Evolutionary conservation across 192 early-diverging fungal genomes (phyloP), one percentile per base, ranked within the genome.

Genomic region (Mortierella hygrophila): DNA sequence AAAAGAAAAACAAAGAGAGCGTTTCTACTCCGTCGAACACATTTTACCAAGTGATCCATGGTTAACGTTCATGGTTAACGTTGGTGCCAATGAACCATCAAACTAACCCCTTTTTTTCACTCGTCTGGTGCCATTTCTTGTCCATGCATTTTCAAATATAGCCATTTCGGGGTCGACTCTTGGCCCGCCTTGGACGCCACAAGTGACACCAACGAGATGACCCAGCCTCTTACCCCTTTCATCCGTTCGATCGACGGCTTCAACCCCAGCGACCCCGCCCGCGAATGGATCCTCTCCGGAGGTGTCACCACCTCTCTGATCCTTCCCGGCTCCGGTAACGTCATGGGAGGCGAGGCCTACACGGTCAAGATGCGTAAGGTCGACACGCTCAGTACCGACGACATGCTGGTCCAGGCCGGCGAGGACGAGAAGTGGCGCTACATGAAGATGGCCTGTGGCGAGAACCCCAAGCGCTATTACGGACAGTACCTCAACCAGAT

Each of bases 391-490:
- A 89, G 89, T 60, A 92, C 88, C 37, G 93, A 94, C 44, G 92
- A 95, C 75, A 95, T 96, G 94, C 75, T 90, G 32, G 76, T 96
- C 44, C 89, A 95, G 77, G 79, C 78, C 15, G 87, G 89, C 63
- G 77, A 93, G 57, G 44, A 91, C 52, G 63, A 75, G 32, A 81
- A 84, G 32, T 94, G 94, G 93, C 81, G 94, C 41, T 96, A 91
- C 83, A 94, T 95, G 92, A 96, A 96, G 82, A 94, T 95, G 93
- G 95, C 96, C 4, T 96, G 96, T 75, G 95, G 96, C 41, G 96
- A 96, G 82, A 96, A 96, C 88, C 90, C 94, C 44, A 96, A 93
- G 83, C 81, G 82, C 6, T 71, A 44, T 6, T 96, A 95, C 77
- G 95, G 96, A 52, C 92, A 95, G 76, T 95, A 94, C 82, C 87